Base-by-base conservation (phyloP, 1,284 basidiomycete genomes). In the Acaromyces ingoldii region DNA sequence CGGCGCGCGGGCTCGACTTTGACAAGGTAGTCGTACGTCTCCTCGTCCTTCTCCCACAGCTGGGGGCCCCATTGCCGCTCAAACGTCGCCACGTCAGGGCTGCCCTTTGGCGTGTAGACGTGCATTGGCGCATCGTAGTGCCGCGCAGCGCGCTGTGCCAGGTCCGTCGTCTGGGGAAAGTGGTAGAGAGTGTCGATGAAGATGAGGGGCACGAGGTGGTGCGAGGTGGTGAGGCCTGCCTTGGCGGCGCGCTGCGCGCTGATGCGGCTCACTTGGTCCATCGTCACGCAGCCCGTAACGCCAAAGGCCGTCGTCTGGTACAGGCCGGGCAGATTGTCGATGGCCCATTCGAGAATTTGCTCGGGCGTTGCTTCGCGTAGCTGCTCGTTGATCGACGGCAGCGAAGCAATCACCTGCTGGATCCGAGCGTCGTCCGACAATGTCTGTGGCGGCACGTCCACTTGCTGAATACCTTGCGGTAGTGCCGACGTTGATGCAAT, bases 1-100 rank as follows among this genome's bases (percentile, higher is more conserved):
- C 92, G 81, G 29, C 86, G 85, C 2, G 88, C 90, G 19, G 93
- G 92, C 76, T 98, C 95, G 31, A 95, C 89, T 82, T 98, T 98
- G 71, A 96, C 91, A 2, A 85, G 79, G 75, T 86, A 96, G 76
- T 98, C 93, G 71, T 98, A 98, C 31, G 82, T 82, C 60, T 83
- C 82, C 75, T 97, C 93, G 74, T 95, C 86, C 19, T 77, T 83
- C 77, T 91, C 86, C 93, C 95, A 98, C 41, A 93, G 78, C 62
- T 81, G 81, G 65, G 86, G 80, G 10, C 93, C 93, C 78, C 89
- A 84, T 76, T 84, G 85, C 47, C 75, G 76, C 76, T 92, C 90
- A 67, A 97, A 97, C 37, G 88, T 88, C 53, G 80, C 77, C 3
- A 82, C 82, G 4, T 81, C 85, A 29, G 80, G 77, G 57, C 87